Percentiles rank a stretch among this genome's conserved stretches.
Conservation (phyloP, 352 stramenopile species). For the Phytophthora syringae region DNA sequence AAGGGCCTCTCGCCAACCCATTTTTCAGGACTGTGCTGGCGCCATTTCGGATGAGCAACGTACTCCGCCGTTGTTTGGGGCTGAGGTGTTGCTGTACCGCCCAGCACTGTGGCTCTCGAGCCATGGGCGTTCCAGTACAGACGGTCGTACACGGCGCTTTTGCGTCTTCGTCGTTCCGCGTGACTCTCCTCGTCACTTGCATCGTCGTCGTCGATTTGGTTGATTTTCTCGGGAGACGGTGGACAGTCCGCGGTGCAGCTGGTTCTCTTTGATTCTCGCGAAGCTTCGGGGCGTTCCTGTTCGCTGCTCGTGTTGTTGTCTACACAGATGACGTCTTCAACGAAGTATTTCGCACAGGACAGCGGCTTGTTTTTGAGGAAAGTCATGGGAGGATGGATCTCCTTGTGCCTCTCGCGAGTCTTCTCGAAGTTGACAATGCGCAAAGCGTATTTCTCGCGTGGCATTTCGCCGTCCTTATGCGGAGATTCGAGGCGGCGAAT, state of each 20-base stretch:
- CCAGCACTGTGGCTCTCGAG: conserved; percentile 24
- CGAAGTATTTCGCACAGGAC: conserved; percentile 65
- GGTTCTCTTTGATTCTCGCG: conserved; percentile 13
- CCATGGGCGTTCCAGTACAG: conserved; percentile 37
- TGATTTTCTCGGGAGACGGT: conserved; percentile 31
- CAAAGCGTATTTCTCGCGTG: conserved; percentile 51
- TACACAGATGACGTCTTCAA: conserved; percentile 49
- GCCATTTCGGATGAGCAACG: conserved; percentile 64
- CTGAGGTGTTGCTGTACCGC: conserved; percentile 28
- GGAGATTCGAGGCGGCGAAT: conserved; percentile 35
- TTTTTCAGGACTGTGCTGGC: conserved; percentile 52
- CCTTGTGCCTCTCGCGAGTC: conserved; percentile 65
- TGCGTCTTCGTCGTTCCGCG: conserved; percentile 12
- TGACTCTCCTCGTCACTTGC: conserved; percentile 23
- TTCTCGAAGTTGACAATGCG: conserved; percentile 66
- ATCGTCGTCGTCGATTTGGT: conserved; percentile 25
- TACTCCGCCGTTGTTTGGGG: conserved; percentile 59
- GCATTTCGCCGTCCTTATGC: conserved; percentile 12
- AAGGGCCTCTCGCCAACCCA: conserved; percentile 60
- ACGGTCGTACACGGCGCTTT: conserved; percentile 32
- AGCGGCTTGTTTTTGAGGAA: conserved; percentile 64
- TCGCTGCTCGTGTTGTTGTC: conserved; percentile 24
- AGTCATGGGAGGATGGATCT: conserved; percentile 70
- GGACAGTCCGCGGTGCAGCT: conserved; percentile 33
- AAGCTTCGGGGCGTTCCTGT: conserved; percentile 6